Conservation (phyloP, 192 early-diverging fungal species). For the Endogone sp. region DNA sequence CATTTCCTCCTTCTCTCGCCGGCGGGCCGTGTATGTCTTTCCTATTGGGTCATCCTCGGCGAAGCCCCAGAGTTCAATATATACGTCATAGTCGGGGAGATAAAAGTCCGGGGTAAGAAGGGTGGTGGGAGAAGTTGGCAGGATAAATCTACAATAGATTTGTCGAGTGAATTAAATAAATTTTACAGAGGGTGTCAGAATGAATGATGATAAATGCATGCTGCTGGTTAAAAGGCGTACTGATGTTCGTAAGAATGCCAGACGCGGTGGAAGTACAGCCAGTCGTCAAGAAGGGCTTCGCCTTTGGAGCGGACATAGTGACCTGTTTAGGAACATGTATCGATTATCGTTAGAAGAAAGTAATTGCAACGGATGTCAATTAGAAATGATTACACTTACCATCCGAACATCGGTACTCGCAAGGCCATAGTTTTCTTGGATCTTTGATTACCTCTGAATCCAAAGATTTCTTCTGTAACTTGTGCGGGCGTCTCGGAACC, state of each 20-base stretch:
- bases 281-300: neutral
- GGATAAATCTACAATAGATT: neutral
- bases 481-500: neutral
- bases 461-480: neutral
- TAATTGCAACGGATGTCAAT: neutral
- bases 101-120: neutral
- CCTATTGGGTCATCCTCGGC: neutral
- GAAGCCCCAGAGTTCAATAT: neutral
- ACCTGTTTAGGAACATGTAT: neutral
- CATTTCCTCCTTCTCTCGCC: neutral
- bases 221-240: neutral
- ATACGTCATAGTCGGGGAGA: neutral
- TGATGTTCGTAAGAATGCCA: neutral
- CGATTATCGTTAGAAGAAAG: neutral
- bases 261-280: neutral
- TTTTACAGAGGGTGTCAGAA: neutral
- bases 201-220: neutral
- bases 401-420: neutral
- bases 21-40: neutral
- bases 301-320: neutral
- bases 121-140: neutral
- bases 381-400: neutral
- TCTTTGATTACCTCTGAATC: neutral
- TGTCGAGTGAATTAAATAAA: neutral
- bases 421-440: neutral